Percentiles rank a stretch among this genome's conserved stretches.
These are phyloP conservation scores for Naganishia sp. DNA, from an alignment of 1,284 basidiomycete species.

Conservation along the genomic window DNA sequence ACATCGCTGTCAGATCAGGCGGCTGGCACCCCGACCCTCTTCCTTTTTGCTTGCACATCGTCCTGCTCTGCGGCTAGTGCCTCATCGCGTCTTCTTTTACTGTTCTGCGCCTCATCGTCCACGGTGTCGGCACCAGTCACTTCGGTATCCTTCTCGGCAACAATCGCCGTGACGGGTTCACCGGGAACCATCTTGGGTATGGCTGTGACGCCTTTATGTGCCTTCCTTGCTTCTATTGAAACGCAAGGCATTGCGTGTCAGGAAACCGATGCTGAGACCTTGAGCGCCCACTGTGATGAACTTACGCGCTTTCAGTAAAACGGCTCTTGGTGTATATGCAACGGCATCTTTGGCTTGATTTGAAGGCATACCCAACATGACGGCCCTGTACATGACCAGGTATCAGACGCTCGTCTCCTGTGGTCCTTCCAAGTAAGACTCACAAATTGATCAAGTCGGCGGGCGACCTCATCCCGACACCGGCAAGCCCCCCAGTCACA, in stretches of 20 bases:
- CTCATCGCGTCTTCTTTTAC: conserved; percentile 1
- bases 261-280: background rate
- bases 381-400: conserved; percentile 38
- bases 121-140: background rate
- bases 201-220: conserved; percentile 50
- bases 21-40: background rate
- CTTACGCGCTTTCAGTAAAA: conserved; percentile 52
- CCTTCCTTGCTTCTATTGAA: conserved; percentile 46
- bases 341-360: conserved; percentile 53
- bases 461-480: conserved; percentile 34
- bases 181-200: conserved; percentile 41
- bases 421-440: conserved; percentile 22
- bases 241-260: background rate
- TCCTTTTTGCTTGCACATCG: background rate
- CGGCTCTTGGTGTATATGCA: conserved; percentile 43
- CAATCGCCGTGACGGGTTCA: background rate
- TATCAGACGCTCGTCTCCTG: background rate
- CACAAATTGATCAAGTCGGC: conserved; percentile 52
- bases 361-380: conserved; percentile 52
- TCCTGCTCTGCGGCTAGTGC: background rate
- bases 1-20: too few relatives aligned
- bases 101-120: background rate
- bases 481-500: conserved; percentile 35
- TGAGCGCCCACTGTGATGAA: conserved; percentile 8
- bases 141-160: background rate